Conservation (phyloP, 2,329 filamentous ascomycete species). For the Aspergillus felis region DNA sequence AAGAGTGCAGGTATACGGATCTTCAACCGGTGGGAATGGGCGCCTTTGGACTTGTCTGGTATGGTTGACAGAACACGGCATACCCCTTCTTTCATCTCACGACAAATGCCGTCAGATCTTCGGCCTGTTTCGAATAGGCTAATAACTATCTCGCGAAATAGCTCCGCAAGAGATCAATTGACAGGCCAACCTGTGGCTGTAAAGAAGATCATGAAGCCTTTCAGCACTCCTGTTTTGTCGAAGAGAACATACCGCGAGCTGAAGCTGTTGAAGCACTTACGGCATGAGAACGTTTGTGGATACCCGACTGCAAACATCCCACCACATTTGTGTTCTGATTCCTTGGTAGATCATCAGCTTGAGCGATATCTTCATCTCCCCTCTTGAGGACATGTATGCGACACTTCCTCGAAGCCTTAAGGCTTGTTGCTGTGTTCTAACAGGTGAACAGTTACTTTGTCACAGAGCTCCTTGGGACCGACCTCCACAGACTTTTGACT, state of each 20-base stretch:
- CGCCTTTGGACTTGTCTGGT: conserved; percentile 98
- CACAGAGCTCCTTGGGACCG: conserved; percentile 93
- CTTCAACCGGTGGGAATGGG: conserved; percentile 99
- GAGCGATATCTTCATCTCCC: conserved; percentile 99
- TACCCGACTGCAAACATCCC: not conserved
- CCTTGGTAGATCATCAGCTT: conserved; percentile 78
- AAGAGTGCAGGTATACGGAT: conserved; percentile 75
- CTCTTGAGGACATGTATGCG: conserved; percentile 88
- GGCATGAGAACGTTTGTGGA: conserved; percentile 82
- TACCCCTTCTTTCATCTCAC: conserved; percentile 10
- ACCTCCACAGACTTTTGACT: conserved; percentile 90
- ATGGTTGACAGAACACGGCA: conserved; percentile 33
- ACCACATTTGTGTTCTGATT: conserved; percentile 13
- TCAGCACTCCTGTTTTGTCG: conserved; percentile 96
- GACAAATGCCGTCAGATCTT: not conserved
- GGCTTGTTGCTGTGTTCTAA: conserved; percentile 5
- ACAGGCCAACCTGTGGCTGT: conserved; percentile 95
- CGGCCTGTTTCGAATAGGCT: conserved; percentile 3
- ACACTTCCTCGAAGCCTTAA: conserved; percentile 25
- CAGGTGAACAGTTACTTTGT: conserved; percentile 75
- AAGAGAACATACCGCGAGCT: conserved; percentile 97
- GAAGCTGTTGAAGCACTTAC: conserved; percentile 93
- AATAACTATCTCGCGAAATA: conserved; percentile 36
- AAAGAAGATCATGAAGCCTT: conserved; percentile 99
- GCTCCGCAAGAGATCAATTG: conserved; percentile 96